Base-by-base conservation (phyloP, 768 basidiomycete genomes). In the Lyophyllum semitale region DNA sequence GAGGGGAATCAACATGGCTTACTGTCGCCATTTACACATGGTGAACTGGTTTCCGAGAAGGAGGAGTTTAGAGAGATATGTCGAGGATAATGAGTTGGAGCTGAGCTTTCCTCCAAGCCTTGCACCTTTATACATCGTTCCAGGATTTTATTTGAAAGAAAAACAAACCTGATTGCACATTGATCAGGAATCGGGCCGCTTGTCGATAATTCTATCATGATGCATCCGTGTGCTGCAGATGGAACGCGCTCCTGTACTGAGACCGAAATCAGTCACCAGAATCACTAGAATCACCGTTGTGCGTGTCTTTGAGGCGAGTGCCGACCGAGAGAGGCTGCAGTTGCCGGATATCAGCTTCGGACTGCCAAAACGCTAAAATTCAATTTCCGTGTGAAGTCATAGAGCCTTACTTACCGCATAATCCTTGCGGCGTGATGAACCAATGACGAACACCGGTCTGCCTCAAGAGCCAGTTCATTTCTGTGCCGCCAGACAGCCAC, bases 11-110 rank as follows among this genome's bases (percentile, higher is more conserved):
- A 51, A 47, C 29, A 48, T 51, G 26, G 43, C 79, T 64, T 59
- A 90, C 89, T 88, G 85, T 76, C 87, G 81, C 79, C 78, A 85
- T 68, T 75, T 79, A 67, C 89, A 91, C 89, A 91, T 91, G 57
- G 56, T 64, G 60, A 59, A 60, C 25, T 37, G 48, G 25, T 17
- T 58, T 53, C 63, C 54, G 55, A 55, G 63, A 60, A 60, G 60
- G 56, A 57, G 61, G 63, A 60, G 55, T 58, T 59, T 35, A 48
- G 38, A 52, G 48, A 54, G 44, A 48, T 30, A 25, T 29, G 38
- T 54, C 53, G 53, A 29, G 23, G 20, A 22, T 40, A 41, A 41
- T 46, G 53, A 50, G 47, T 37, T 55, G 59, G 59, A 58, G 52
- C 50, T 48, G 51, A 30, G 53, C 13, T 38, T 30, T 25, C 4